Base-by-base conservation (phyloP, 2,329 filamentous ascomycete species). In the Xylariaceae sp. region DNA sequence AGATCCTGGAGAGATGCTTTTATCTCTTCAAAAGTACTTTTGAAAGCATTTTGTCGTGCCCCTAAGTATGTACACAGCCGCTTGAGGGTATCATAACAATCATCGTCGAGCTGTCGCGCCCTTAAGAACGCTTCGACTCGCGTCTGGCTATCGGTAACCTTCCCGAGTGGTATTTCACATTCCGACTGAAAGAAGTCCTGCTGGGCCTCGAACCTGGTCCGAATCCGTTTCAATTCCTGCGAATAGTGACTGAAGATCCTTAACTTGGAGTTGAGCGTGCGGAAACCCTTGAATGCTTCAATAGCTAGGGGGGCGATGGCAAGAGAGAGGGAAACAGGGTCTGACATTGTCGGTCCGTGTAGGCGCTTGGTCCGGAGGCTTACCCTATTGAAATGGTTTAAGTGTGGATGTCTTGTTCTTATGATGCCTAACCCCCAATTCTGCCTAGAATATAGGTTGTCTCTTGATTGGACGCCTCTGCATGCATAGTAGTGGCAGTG, bases 181-280 rank as follows among this genome's bases (percentile, higher is more conserved):
- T 49, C 34, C 11, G 46, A 39, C 12, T 29, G 9, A 21, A 49
- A 49, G n/a, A 49, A 29, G 26, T 39, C 34, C 14, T 31, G 34
- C 21, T 49, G 46, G 19, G n/a, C 21, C 14, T 49, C 33, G 7
- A 39, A 49, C 36, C 34, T 39, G 29, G 23, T 40, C 28, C 23
- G 34, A 31, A 40, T 12, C 9, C 46, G 34, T 14, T 49, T 37
- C 11, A 31, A 8, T 40, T 49, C 46, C 19, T 23, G 46, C 34
- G 46, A 49, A 16, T 49, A 49, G n/a, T 49, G 46, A 16, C 34
- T 28, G 26, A 49, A 49, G 4, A 31, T 31, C 23, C 36, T 49
- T 4, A 49, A 23, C 11, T 49, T 49, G 33, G 46, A 39, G 16
- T 31, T 40, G 23, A 40, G 23, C 4, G 46, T 40, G 34, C 46